Evolutionary conservation across 345 rosid species (phyloP).

Genomic region (Zanthoxylum bungeanum): DNA sequence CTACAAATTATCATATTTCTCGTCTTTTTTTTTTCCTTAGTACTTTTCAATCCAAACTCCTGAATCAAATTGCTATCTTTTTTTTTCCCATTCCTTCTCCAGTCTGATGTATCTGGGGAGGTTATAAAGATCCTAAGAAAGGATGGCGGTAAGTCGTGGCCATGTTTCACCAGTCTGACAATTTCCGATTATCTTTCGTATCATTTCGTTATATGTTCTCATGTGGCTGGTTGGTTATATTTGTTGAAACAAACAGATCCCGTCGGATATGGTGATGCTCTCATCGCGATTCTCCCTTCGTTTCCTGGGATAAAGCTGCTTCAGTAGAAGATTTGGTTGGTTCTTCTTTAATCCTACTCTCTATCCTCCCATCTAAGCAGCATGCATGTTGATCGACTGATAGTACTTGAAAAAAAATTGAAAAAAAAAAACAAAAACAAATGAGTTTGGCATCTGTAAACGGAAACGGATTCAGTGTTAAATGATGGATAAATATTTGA

Average conservation of each 20-base stretch:
- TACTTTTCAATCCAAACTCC: neutral
- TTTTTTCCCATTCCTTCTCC: constrained; percentile 21
- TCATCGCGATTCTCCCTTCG: constrained; percentile 76
- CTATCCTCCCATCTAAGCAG: too few relatives aligned
- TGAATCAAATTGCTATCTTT: neutral
- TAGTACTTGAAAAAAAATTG: too few relatives aligned
- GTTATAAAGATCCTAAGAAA: constrained; percentile 67
- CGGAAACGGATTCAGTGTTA: too few relatives aligned
- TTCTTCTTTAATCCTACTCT: neutral
- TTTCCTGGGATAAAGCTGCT: constrained; percentile 93
- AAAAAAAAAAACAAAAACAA: neutral
- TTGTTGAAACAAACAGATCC: constrained; percentile 51
- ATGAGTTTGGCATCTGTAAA: neutral
- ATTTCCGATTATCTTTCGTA: neutral
- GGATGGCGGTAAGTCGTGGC: constrained; percentile 68
- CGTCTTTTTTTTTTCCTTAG: neutral
- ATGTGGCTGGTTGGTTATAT: constrained; percentile 14
- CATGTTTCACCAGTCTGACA: neutral
- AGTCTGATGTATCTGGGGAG: constrained; percentile 80
- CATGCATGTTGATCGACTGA: neutral
- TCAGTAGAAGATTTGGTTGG: constrained; percentile 32
- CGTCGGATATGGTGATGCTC: constrained; percentile 84
- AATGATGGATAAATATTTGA: neutral
- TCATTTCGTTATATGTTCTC: neutral
- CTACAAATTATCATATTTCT: neutral